Conservation (phyloP, 1,284 basidiomycete species). For the Boletus semigastroideus region DNA sequence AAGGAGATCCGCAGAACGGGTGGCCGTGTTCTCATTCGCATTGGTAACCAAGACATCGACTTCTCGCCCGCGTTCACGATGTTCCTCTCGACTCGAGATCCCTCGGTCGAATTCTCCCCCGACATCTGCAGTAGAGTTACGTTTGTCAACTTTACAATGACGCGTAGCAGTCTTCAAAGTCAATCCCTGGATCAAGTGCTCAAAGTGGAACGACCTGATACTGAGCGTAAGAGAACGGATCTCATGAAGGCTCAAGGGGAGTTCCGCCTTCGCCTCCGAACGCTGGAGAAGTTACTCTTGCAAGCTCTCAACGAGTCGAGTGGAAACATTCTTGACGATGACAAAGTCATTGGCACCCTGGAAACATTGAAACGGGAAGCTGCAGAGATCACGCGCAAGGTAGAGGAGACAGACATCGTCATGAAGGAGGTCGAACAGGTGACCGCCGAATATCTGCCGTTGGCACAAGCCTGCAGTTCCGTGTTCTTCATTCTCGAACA, state of each 20-base stretch:
- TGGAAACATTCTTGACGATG: constrained; percentile 98
- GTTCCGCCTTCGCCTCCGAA: constrained; percentile 90
- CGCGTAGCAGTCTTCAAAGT: constrained; percentile 95
- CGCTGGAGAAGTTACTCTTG: constrained; percentile 90
- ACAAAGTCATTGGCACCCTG: constrained; percentile 97
- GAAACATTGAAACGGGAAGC: constrained; percentile 98
- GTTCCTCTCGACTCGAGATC: constrained; percentile 97
- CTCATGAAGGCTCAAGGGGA: constrained; percentile 99
- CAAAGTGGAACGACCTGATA: constrained; percentile 95
- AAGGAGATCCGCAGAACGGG: constrained; percentile 94
- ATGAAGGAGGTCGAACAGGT: constrained; percentile 97
- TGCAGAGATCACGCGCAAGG: constrained; percentile 93
- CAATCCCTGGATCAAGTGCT: constrained; percentile 97
- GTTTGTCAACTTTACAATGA: constrained; percentile 99
- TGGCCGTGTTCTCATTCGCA: constrained; percentile 94
- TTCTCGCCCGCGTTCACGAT: constrained; percentile 99
- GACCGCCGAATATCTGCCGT: constrained; percentile 90
- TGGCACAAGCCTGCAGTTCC: constrained; percentile 95
- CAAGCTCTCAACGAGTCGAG: constrained; percentile 96
- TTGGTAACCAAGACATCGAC: constrained; percentile 99
- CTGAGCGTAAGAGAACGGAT: constrained; percentile 96
- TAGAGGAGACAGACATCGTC: constrained; percentile 95
- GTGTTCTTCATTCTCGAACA: constrained; percentile 98
- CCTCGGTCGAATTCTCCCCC: constrained; percentile 96
- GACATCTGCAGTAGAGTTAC: constrained; percentile 99